These are phyloP conservation scores for Rhynchospora pubera DNA, from an alignment of 176 grass and related monocot species.

Conservation along the genomic window DNA sequence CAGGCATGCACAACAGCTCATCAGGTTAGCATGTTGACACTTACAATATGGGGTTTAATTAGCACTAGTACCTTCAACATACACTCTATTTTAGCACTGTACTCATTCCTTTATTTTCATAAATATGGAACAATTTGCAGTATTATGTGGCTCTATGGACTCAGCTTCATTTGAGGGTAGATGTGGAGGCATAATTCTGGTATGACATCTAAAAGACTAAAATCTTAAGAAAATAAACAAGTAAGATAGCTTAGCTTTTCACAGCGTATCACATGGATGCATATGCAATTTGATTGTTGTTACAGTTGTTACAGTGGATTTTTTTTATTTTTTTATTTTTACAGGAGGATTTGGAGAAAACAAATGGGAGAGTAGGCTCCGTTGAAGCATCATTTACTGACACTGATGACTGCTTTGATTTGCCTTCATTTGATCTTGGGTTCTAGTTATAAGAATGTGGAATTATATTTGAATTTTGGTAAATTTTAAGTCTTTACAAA, in stretches of 20 bases:
- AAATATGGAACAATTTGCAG: not conserved
- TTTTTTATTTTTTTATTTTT: not conserved
- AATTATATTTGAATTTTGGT: not conserved
- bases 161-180: not conserved
- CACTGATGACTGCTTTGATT: not conserved
- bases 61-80: not conserved
- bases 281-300: no score
- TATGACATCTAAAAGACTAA: not conserved
- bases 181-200: not conserved
- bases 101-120: not conserved
- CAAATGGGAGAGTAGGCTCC: not conserved
- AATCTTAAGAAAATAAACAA: not conserved
- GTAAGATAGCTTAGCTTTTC: not conserved
- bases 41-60: not conserved
- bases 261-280: not conserved
- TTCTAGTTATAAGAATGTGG: not conserved
- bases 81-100: not conserved
- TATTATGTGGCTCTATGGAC: not conserved
- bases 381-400: not conserved
- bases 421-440: slow-evolving; percentile 10
- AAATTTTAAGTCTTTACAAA: not conserved
- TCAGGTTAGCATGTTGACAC: not conserved
- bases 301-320: no score
- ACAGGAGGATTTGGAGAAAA: not conserved
- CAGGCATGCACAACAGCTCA: not conserved